Evolutionary conservation across 2,329 filamentous ascomycete genomes (phyloP).

Genomic region (Fusarium napiforme): DNA sequence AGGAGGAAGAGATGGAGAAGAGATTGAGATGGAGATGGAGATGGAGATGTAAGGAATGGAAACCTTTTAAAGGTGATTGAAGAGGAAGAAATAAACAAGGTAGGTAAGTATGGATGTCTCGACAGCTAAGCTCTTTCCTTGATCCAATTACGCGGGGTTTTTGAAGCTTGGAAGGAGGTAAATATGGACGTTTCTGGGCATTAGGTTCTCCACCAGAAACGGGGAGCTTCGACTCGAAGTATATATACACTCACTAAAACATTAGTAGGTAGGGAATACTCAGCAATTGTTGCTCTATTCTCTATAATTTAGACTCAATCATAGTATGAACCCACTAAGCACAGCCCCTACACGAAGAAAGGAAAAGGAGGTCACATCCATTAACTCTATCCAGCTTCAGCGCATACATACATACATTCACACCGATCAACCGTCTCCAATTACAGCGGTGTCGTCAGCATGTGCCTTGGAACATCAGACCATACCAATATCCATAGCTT

Average conservation of each 20-base stretch:
- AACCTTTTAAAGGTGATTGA: neutral
- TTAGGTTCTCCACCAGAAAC: conserved; percentile 32
- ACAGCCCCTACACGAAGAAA: neutral
- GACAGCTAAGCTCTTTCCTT: conserved; percentile 16
- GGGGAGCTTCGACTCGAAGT: conserved; percentile 13
- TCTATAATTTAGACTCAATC: neutral
- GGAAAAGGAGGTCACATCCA: neutral
- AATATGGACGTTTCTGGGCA: conserved; percentile 16
- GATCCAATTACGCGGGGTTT: conserved; percentile 30
- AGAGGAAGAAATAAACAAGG: neutral
- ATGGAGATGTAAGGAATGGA: neutral
- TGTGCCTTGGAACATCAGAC: conserved; percentile 41
- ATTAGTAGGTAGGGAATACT: neutral
- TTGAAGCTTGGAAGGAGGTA: conserved; percentile 29
- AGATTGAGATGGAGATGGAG: neutral
- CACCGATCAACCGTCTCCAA: conserved; percentile 17
- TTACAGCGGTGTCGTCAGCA: conserved; percentile 30
- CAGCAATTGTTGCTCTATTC: neutral
- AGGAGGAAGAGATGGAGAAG: neutral
- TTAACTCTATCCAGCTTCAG: neutral
- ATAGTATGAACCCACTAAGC: neutral
- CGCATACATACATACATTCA: neutral
- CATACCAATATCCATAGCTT: conserved; percentile 40
- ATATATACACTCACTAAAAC: neutral
- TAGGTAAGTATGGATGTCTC: neutral